These are phyloP conservation scores for Penicillium soppii DNA, from an alignment of 495 filamentous ascomycete genomes.

Conservation along the genomic window DNA sequence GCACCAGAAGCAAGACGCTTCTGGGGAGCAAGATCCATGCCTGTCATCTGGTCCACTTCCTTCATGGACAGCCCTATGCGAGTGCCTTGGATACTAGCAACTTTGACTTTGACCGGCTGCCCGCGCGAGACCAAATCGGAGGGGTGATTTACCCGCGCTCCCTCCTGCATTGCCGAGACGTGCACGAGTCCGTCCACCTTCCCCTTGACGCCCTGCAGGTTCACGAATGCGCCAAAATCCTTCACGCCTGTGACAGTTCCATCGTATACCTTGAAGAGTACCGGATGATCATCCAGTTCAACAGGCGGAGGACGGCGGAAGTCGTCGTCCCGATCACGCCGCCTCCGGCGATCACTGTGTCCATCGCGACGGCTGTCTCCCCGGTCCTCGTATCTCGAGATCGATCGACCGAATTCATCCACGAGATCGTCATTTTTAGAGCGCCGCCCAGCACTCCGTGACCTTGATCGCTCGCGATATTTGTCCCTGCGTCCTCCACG, in stretches of 20 bases:
- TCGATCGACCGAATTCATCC: slow-evolving; percentile 63
- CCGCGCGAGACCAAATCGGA: slow-evolving; percentile 78
- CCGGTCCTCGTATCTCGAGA: slow-evolving; percentile 33
- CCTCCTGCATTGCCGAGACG: slow-evolving; percentile 89
- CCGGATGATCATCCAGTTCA: slow-evolving; percentile 78
- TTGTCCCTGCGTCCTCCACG: slow-evolving; percentile 50
- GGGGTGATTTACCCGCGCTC: slow-evolving; percentile 85
- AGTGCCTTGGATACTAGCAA: slow-evolving; percentile 77
- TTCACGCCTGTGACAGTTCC: slow-evolving; percentile 89
- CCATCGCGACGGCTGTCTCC: slow-evolving; percentile 45
- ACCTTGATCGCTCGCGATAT: slow-evolving; percentile 58
- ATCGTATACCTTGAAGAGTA: slow-evolving; percentile 85
- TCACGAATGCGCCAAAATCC: slow-evolving; percentile 95
- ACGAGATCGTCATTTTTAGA: slow-evolving; percentile 54
- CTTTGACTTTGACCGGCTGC: slow-evolving; percentile 90
- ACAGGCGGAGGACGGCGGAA: slow-evolving; percentile 71
- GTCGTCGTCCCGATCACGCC: slow-evolving; percentile 53
- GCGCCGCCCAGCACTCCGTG: slow-evolving; percentile 45
- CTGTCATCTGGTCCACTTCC: slow-evolving; percentile 90
- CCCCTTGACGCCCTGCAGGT: slow-evolving; percentile 78
- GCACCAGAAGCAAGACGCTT: slow-evolving; percentile 84
- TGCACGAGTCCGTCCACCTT: slow-evolving; percentile 94
- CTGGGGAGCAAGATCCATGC: slow-evolving; percentile 79
- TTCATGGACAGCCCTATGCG: slow-evolving; percentile 93
- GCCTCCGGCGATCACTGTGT: slow-evolving; percentile 36